A percentile compares a stretch with the other conserved stretches of the same genome.
These are phyloP conservation scores for Santalum album DNA, from an alignment of 164 flowering plant genomes.

Conservation along the genomic window DNA sequence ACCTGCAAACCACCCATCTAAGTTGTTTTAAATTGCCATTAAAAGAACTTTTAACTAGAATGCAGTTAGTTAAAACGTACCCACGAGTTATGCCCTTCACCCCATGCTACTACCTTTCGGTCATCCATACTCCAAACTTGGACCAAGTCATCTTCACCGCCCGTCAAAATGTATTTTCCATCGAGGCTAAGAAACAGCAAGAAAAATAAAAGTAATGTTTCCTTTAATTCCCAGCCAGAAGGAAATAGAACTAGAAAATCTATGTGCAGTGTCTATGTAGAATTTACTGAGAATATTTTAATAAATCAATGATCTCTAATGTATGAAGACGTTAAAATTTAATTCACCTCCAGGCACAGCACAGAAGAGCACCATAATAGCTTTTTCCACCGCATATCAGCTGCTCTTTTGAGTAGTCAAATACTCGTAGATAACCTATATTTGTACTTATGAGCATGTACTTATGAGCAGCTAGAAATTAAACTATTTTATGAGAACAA, in stretches of 20 bases:
- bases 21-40: background rate
- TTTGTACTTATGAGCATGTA: background rate
- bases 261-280: no score
- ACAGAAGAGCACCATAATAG: slow-evolving; percentile 90
- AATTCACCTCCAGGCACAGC: slow-evolving; percentile 95
- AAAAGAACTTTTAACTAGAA: background rate
- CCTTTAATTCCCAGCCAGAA: background rate
- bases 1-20: slow-evolving; percentile 42
- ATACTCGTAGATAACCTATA: slow-evolving; percentile 87
- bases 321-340: background rate
- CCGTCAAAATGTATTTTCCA: slow-evolving; percentile 86
- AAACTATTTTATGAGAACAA: no score
- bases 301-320: background rate
- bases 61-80: slow-evolving; percentile 28
- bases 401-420: slow-evolving; percentile 84
- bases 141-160: slow-evolving; percentile 98
- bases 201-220: slow-evolving; percentile 1
- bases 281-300: background rate
- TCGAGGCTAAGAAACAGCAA: slow-evolving; percentile 41
- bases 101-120: slow-evolving; percentile 98
- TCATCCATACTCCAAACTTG: slow-evolving; percentile 99
- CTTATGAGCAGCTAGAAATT: no score
- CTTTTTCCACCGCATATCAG: slow-evolving; percentile 93
- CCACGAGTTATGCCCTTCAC: slow-evolving; percentile 98
- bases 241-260: background rate